A percentile compares a stretch with the other conserved stretches of the same genome.
Evolutionary conservation across 192 early-diverging fungal genomes (phyloP).

Genomic region (Coemansia sp.): DNA sequence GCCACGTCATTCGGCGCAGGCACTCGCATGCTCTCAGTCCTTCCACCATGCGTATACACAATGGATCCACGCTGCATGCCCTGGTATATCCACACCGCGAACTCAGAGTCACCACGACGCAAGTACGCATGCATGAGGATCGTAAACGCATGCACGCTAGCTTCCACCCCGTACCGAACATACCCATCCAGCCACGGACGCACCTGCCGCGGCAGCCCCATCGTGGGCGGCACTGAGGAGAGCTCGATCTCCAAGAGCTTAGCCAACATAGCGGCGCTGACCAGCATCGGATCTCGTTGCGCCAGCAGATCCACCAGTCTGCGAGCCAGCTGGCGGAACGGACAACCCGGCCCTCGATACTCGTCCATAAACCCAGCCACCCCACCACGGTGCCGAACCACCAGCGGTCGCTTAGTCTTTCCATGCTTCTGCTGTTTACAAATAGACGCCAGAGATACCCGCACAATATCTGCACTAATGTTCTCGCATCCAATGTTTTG

Average conservation of each 20-base stretch:
- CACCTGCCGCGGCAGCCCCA: constrained; percentile 13
- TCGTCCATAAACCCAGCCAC: background rate
- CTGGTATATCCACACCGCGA: constrained; percentile 17
- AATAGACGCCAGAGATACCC: constrained; percentile 10
- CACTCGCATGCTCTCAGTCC: background rate
- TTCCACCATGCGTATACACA: background rate
- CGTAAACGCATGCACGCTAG: constrained; percentile 16
- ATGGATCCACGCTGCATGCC: constrained; percentile 5
- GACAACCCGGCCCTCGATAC: background rate
- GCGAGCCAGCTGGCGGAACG: constrained; percentile 1
- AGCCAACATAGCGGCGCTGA: constrained; percentile 12
- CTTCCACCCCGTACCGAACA: background rate
- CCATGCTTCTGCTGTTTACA: constrained; percentile 10
- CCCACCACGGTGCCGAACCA: background rate
- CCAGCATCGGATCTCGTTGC: background rate
- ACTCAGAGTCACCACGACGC: constrained; percentile 6
- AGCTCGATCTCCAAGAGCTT: constrained; percentile 31
- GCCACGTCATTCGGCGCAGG: constrained; percentile 25
- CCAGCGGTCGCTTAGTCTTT: background rate
- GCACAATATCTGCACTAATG: constrained; percentile 2
- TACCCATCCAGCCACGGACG: constrained; percentile 14
- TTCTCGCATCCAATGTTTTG: background rate
- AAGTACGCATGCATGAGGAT: constrained; percentile 20
- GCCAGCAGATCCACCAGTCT: constrained; percentile 10
- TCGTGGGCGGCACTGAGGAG: background rate